phyloP scores from a whole-genome alignment of 2,329 filamentous ascomycete genomes.

The Microsporum ferrugineum region DNA sequence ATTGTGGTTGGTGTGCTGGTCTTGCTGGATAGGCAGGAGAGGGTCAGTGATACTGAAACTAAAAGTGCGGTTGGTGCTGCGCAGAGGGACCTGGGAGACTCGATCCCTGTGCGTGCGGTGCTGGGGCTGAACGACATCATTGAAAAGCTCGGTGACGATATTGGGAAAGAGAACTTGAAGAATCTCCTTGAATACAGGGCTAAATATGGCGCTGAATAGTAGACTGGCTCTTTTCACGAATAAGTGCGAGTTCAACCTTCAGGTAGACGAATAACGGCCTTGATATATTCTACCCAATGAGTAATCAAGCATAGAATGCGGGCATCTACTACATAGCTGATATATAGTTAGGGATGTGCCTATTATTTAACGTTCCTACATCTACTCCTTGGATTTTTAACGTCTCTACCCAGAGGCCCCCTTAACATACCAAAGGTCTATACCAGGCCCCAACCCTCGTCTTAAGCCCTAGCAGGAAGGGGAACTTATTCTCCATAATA shows the following conservation, averaged over 20 bases:
- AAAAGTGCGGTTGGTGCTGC: constrained; percentile 80
- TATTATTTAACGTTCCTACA: too few species aligned
- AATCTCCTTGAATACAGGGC: constrained; percentile 61
- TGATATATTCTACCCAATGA: background rate
- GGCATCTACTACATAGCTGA: too few species aligned
- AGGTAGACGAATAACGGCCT: too few species aligned
- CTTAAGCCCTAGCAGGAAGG: too few species aligned
- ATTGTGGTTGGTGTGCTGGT: constrained; percentile 78
- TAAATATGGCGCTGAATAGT: constrained; percentile 28
- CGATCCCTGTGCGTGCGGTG: constrained; percentile 65
- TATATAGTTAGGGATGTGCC: too few species aligned
- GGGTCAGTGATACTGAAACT: constrained; percentile 49
- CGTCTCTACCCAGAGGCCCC: too few species aligned
- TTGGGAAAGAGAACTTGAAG: constrained; percentile 51
- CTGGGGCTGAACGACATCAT: constrained; percentile 76
- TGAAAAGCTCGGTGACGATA: constrained; percentile 51
- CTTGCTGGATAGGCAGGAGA: constrained; percentile 61
- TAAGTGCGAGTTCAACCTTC: too few species aligned
- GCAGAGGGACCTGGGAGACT: constrained; percentile 58
- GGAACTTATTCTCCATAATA: too few species aligned
- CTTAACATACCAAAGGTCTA: too few species aligned
- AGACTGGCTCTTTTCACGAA: background rate
- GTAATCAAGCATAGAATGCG: too few species aligned
- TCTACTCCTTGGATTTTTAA: too few species aligned
- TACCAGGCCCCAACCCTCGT: too few species aligned